phyloP scores from a whole-genome alignment of 2,329 filamentous ascomycete genomes.

The Fusarium luffae region DNA sequence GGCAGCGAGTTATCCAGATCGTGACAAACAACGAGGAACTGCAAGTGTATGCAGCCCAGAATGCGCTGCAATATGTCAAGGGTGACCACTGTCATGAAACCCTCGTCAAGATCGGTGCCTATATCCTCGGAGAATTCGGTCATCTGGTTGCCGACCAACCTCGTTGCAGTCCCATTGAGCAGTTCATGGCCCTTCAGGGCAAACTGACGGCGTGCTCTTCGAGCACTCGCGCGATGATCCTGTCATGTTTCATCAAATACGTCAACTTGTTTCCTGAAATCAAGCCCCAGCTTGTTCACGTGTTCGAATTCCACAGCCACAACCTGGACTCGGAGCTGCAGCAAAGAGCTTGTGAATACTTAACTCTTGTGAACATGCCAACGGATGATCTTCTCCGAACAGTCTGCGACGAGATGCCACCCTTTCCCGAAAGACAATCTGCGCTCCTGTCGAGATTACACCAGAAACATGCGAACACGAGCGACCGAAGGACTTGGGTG shows the following conservation, averaged over 20 bases:
- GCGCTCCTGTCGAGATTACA: constrained; percentile 91
- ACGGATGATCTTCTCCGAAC: constrained; percentile 93
- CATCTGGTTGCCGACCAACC: constrained; percentile 93
- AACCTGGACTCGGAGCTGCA: constrained; percentile 95
- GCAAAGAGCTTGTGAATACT: constrained; percentile 95
- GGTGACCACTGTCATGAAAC: constrained; percentile 96
- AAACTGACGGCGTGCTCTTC: constrained; percentile 92
- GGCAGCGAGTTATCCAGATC: constrained; percentile 98
- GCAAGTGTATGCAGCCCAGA: constrained; percentile 95
- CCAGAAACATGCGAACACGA: constrained; percentile 91
- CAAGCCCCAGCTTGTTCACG: constrained; percentile 90
- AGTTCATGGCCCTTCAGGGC: constrained; percentile 89
- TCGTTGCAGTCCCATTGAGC: constrained; percentile 95
- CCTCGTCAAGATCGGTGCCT: constrained; percentile 95
- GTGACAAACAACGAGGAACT: constrained; percentile 99
- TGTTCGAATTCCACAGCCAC: constrained; percentile 93
- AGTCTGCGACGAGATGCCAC: constrained; percentile 98
- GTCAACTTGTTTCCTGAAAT: constrained; percentile 99
- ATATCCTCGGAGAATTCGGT: constrained; percentile 95
- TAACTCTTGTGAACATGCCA: constrained; percentile 84
- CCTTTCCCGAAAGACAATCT: constrained; percentile 94
- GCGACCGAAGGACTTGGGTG: constrained; percentile 96
- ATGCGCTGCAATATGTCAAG: constrained; percentile 92
- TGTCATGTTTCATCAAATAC: constrained; percentile 97
- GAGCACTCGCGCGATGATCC: constrained; percentile 89